Conservation (phyloP, 176 grass and related monocot species). For the Luzula sylvatica region DNA sequence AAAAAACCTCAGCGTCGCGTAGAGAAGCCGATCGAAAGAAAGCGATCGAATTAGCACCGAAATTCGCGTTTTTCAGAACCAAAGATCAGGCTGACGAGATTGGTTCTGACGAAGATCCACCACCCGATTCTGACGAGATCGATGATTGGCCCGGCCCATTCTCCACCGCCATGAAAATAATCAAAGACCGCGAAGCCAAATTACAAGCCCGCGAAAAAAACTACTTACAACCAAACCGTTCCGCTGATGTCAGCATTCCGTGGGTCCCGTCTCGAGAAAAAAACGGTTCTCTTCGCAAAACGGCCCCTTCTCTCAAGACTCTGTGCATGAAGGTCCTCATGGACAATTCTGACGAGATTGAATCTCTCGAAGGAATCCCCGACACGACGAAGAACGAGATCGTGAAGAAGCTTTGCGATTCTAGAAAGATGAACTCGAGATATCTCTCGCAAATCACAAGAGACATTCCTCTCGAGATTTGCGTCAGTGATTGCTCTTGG, state of each 20-base stretch:
- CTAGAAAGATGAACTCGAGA: conserved; percentile 65
- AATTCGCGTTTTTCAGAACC: conserved; percentile 76
- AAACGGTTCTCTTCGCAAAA: neutral
- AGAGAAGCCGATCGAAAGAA: conserved; percentile 39
- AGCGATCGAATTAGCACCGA: conserved; percentile 60
- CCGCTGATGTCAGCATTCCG: conserved; percentile 24
- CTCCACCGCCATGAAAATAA: conserved; percentile 69
- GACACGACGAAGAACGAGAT: conserved; percentile 56
- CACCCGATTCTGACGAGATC: conserved; percentile 22
- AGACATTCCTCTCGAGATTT: conserved; percentile 40
- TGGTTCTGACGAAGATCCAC: conserved; percentile 28
- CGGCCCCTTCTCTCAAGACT: conserved; percentile 38
- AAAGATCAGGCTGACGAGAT: conserved; percentile 45
- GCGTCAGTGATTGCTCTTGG: conserved; percentile 80
- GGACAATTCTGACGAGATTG: conserved; percentile 61
- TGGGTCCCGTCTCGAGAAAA: conserved; percentile 54
- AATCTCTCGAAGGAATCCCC: conserved; percentile 68
- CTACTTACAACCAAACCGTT: conserved; percentile 21
- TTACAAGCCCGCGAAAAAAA: conserved; percentile 41
- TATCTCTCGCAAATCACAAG: conserved; percentile 47
- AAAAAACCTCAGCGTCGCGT: neutral
- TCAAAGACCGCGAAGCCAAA: conserved; percentile 50
- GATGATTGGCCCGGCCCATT: conserved; percentile 83
- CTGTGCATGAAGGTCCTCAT: conserved; percentile 47
- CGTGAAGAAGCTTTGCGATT: conserved; percentile 39